Evolutionary conservation across 768 basidiomycete genomes (phyloP).

Genomic region (Chiua virens): DNA sequence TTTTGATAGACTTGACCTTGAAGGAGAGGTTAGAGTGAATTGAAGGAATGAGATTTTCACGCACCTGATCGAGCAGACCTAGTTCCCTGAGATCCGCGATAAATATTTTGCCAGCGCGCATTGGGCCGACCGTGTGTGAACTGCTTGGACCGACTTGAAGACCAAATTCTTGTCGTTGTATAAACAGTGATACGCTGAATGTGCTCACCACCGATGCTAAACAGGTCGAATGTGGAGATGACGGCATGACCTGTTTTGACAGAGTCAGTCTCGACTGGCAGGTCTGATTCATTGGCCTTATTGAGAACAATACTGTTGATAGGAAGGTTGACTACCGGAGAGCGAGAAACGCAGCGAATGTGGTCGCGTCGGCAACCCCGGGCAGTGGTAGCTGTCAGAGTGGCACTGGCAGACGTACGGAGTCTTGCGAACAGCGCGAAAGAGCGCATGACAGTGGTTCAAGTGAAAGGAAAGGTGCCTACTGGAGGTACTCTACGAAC

Average conservation of each 20-base stretch:
- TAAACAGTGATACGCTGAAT: not conserved
- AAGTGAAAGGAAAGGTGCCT: no score
- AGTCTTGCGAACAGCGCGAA: slow-evolving; percentile 4
- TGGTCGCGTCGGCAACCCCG: not conserved
- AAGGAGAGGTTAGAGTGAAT: not conserved
- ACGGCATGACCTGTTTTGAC: slow-evolving; percentile 76
- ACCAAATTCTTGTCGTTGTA: slow-evolving; percentile 2
- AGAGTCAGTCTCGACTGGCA: slow-evolving; percentile 7
- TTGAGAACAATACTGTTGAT: slow-evolving; percentile 2
- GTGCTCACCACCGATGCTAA: slow-evolving; percentile 79
- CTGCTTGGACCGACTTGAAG: slow-evolving; percentile 59
- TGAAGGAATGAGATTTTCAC: slow-evolving; percentile 6
- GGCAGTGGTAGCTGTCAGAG: not conserved
- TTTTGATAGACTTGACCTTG: slow-evolving; percentile 79
- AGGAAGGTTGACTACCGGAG: not conserved
- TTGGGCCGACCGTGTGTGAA: slow-evolving; percentile 75
- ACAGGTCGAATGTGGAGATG: slow-evolving; percentile 90
- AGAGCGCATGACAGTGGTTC: slow-evolving; percentile 3
- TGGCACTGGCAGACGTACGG: not conserved
- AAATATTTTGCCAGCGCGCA: slow-evolving; percentile 91
- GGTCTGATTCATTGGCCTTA: slow-evolving; percentile 1
- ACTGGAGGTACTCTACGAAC: no score
- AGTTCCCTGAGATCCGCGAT: slow-evolving; percentile 71
- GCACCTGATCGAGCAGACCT: slow-evolving; percentile 65
- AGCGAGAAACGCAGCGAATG: slow-evolving; percentile 18